Conservation (phyloP, 1,139 yeast species). For the Zygosaccharomyces sapae region DNA sequence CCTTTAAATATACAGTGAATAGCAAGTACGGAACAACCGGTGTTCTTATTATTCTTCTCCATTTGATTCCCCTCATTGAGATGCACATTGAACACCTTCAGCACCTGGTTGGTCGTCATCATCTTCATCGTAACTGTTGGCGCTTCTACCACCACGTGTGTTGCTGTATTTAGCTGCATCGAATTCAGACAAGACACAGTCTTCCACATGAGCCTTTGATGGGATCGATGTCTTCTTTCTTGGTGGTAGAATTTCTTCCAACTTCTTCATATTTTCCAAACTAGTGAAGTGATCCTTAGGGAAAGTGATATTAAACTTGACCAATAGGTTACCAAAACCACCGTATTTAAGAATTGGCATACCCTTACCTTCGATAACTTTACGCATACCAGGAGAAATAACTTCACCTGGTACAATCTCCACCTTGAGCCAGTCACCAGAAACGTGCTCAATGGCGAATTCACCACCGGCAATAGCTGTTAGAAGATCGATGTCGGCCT, state of each 20-base stretch:
- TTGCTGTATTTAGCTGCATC: slow-evolving; percentile 59
- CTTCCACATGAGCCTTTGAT: slow-evolving; percentile 68
- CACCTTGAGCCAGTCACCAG: slow-evolving; percentile 84
- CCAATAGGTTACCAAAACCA: slow-evolving; percentile 67
- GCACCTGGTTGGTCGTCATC: slow-evolving; percentile 58
- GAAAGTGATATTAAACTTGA: slow-evolving; percentile 70
- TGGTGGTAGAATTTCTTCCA: slow-evolving; percentile 64
- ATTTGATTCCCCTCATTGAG: slow-evolving; percentile 45
- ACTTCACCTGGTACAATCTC: slow-evolving; percentile 88
- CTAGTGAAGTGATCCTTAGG: slow-evolving; percentile 59
- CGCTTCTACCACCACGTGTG: slow-evolving; percentile 42
- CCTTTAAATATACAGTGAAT: slow-evolving; percentile 7
- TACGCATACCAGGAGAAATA: slow-evolving; percentile 75
- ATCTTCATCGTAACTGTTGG: slow-evolving; percentile 53
- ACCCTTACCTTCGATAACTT: slow-evolving; percentile 90
- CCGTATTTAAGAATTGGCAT: slow-evolving; percentile 84
- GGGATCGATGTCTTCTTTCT: slow-evolving; percentile 56
- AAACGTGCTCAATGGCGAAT: slow-evolving; percentile 76
- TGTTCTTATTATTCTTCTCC: slow-evolving; percentile 4
- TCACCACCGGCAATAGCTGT: slow-evolving; percentile 97
- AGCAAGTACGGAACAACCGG: slow-evolving; percentile 8
- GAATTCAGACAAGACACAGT: slow-evolving; percentile 65
- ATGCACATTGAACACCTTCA: slow-evolving; percentile 85
- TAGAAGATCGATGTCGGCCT: slow-evolving; percentile 82
- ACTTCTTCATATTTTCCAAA: slow-evolving; percentile 61